A percentile compares a stretch with the other conserved stretches of the same genome.
These are phyloP conservation scores for Trichoderma virens DNA, from an alignment of 495 filamentous ascomycete genomes.

Conservation along the genomic window DNA sequence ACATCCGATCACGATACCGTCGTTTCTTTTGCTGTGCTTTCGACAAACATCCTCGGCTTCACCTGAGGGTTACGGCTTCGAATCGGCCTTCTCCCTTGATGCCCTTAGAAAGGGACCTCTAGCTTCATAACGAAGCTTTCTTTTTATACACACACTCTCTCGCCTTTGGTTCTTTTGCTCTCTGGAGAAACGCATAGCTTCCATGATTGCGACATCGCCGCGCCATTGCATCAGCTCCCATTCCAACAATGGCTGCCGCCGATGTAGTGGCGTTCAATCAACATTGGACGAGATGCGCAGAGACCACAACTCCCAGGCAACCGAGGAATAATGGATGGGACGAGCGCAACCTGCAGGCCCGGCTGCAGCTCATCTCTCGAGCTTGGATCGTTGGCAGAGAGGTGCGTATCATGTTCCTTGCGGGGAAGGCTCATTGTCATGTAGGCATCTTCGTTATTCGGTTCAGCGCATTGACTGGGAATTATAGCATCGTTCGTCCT, in stretches of 20 bases:
- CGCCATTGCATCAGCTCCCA: slow-evolving; percentile 26
- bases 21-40: background rate
- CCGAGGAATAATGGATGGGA: slow-evolving; percentile 18
- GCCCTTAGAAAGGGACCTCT: background rate
- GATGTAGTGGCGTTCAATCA: slow-evolving; percentile 26
- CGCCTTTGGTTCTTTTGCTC: background rate
- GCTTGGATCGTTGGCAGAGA: slow-evolving; percentile 23
- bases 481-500: slow-evolving; percentile 9
- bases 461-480: slow-evolving; percentile 10
- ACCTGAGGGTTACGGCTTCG: background rate
- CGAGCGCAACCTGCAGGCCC: slow-evolving; percentile 16
- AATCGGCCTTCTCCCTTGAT: background rate
- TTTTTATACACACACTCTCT: background rate
- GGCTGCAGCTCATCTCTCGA: slow-evolving; percentile 24
- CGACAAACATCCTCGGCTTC: background rate
- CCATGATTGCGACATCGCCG: slow-evolving; percentile 34
- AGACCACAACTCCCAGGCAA: slow-evolving; percentile 17
- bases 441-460: background rate
- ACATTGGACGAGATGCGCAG: slow-evolving; percentile 23
- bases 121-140: background rate
- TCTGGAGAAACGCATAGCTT: slow-evolving; percentile 16
- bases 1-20: too few species aligned
- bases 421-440: background rate
- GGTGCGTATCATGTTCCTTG: slow-evolving; percentile 17
- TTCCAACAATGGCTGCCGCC: slow-evolving; percentile 37